Conservation (phyloP, 345 rosid genomes). For the Populus simonii region DNA sequence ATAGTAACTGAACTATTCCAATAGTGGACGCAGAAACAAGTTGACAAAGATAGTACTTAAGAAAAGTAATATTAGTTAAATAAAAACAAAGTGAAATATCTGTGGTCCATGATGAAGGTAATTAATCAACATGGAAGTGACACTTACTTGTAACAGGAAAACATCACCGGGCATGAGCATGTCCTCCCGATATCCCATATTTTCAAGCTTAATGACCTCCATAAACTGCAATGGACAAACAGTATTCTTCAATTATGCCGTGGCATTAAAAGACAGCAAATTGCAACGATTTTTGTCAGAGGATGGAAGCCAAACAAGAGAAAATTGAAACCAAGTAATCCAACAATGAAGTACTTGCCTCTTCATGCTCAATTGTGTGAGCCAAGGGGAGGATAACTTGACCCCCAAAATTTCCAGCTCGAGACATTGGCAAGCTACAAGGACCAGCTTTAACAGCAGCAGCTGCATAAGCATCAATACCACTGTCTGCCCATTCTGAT, state of each 20-base stretch:
- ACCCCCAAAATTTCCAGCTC: slow-evolving; percentile 83
- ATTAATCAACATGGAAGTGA: not conserved
- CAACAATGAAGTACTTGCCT: slow-evolving; percentile 43
- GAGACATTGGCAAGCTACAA: slow-evolving; percentile 72
- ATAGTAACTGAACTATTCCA: not conserved
- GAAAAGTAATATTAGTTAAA: not conserved
- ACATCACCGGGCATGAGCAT: slow-evolving; percentile 77
- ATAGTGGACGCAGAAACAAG: not conserved
- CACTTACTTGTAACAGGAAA: slow-evolving; percentile 83
- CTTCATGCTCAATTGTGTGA: slow-evolving; percentile 94
- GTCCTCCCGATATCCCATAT: slow-evolving; percentile 86
- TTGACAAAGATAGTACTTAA: not conserved
- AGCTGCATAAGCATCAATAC: slow-evolving; percentile 89
- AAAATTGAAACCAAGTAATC: not conserved
- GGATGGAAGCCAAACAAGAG: not conserved
- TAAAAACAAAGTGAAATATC: not conserved
- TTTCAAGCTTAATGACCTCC: slow-evolving; percentile 93
- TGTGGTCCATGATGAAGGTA: not conserved
- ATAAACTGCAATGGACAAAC: slow-evolving; percentile 48
- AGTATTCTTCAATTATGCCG: not conserved
- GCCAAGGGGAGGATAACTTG: slow-evolving; percentile 97
- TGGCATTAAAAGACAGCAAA: not conserved
- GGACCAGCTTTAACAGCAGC: slow-evolving; percentile 95
- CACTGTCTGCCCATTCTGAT: slow-evolving; percentile 98
- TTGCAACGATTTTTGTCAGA: not conserved